Conservation (phyloP, 164 flowering plant genomes). For the Macadamia tetraphylla region DNA sequence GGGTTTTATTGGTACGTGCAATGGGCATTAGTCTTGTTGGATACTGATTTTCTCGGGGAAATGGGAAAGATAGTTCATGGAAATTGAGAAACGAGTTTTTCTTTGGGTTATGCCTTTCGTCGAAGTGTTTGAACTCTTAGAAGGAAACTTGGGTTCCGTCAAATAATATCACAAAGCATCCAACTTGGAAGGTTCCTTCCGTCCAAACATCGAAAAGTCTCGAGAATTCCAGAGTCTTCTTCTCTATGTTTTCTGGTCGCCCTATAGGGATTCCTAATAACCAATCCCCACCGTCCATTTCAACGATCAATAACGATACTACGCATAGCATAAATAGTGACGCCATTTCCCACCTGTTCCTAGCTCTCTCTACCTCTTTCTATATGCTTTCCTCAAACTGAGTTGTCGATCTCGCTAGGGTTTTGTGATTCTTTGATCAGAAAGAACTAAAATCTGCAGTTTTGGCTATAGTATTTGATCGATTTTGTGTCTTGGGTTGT, state of each 20-base stretch:
- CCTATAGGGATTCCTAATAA: neutral
- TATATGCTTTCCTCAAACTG: too few species aligned
- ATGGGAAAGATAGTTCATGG: too few species aligned
- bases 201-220: neutral
- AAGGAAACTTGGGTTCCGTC: too few species aligned
- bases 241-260: neutral
- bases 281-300: neutral
- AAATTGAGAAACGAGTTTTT: too few species aligned
- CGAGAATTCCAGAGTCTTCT: neutral
- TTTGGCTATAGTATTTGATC: neutral
- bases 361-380: neutral
- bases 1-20: too few species aligned
- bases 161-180: too few species aligned
- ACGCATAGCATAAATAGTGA: neutral
- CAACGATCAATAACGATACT: too few species aligned
- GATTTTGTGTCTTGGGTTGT: neutral
- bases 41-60: too few species aligned
- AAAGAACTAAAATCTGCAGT: neutral
- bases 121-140: too few species aligned
- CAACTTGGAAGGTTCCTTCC: too few species aligned
- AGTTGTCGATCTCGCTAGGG: neutral
- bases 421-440: neutral
- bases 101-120: too few species aligned
- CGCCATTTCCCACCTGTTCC: neutral
- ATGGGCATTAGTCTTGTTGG: too few species aligned